phyloP scores from a whole-genome alignment of 306 rosid species.

The Cicer pinnatifidum region DNA sequence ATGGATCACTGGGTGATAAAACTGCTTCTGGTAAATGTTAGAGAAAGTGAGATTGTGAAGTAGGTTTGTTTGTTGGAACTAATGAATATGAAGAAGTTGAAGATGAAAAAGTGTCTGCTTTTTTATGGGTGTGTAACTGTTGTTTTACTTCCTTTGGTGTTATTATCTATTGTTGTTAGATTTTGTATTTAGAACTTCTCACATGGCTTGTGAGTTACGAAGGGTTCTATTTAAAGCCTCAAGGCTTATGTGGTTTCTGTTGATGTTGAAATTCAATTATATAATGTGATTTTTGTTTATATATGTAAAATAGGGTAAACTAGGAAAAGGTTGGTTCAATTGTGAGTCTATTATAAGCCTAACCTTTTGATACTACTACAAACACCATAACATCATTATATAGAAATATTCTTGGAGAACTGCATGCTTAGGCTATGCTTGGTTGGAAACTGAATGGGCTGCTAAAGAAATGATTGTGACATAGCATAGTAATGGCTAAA shows the following conservation, averaged over 20 bases:
- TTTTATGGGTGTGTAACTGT: not conserved
- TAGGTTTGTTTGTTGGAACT: not conserved
- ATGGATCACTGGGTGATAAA: not conserved
- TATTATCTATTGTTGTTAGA: not conserved
- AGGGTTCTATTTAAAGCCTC: not conserved
- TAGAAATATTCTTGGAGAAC: not conserved
- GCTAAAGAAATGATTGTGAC: not conserved
- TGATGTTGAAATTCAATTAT: not conserved
- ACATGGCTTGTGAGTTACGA: not conserved
- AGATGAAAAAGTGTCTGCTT: not conserved
- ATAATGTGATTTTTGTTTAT: not conserved
- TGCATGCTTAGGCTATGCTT: constrained; percentile 5
- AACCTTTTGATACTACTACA: constrained; percentile 2
- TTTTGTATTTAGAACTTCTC: not conserved
- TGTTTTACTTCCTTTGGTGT: not conserved
- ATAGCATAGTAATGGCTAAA: not conserved
- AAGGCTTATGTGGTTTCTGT: not conserved
- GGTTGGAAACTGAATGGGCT: constrained; percentile 13
- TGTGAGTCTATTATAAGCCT: not conserved
- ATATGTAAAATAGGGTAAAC: not conserved
- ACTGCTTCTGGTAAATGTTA: not conserved
- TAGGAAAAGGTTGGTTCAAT: not conserved
- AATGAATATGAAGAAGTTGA: constrained; percentile 7
- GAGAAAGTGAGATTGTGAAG: not conserved
- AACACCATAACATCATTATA: not conserved